A percentile compares a stretch with the other conserved stretches of the same genome.
These are phyloP conservation scores for Platanthera guangdongensis DNA, from an alignment of 106 monocot species.

Conservation along the genomic window DNA sequence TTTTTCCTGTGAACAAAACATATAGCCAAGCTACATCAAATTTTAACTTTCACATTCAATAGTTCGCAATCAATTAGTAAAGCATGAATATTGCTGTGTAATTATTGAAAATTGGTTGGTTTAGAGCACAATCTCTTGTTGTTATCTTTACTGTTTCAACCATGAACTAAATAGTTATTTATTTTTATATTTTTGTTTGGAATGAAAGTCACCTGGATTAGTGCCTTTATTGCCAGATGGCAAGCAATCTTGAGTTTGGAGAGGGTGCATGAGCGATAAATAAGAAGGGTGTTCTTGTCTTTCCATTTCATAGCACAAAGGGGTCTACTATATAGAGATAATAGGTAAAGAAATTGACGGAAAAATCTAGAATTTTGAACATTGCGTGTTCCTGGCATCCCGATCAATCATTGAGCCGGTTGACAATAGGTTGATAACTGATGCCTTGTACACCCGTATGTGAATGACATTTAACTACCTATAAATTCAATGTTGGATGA, in stretches of 20 bases:
- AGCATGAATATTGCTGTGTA: not conserved
- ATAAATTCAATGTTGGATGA: not conserved
- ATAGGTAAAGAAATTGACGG: too few relatives aligned
- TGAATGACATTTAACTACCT: not conserved
- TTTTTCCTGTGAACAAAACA: not conserved
- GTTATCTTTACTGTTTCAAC: not conserved
- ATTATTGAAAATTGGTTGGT: not conserved
- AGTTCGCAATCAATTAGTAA: not conserved
- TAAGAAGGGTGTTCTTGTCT: too few relatives aligned
- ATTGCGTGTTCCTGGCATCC: too few relatives aligned
- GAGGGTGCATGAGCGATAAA: too few relatives aligned
- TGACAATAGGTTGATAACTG: not conserved
- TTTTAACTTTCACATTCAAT: not conserved
- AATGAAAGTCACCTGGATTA: not conserved
- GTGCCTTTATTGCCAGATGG: not conserved
- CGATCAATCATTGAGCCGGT: not conserved
- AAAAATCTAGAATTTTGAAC: too few relatives aligned
- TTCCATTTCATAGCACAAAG: too few relatives aligned
- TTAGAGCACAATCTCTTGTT: not conserved
- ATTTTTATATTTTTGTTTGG: not conserved
- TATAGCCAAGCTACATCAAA: not conserved
- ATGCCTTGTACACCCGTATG: not conserved
- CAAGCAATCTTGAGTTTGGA: too few relatives aligned
- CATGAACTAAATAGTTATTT: not conserved
- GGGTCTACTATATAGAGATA: too few relatives aligned